These are phyloP conservation scores for Licmophora abbreviata DNA, from an alignment of 108 stramenopile species.

Conservation along the genomic window DNA sequence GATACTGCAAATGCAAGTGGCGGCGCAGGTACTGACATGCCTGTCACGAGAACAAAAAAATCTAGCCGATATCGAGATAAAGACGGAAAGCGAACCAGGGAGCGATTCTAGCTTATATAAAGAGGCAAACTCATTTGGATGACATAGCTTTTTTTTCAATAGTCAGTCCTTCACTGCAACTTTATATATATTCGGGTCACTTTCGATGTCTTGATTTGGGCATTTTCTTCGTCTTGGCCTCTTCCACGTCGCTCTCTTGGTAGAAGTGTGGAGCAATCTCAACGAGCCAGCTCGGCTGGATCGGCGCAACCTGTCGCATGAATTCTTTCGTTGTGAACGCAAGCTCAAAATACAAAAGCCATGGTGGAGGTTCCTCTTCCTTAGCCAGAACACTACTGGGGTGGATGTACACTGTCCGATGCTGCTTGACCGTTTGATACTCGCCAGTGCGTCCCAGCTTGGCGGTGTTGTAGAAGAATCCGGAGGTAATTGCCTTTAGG, in stretches of 20 bases:
- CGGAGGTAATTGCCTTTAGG: conserved; percentile 90
- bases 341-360: conserved; percentile 94
- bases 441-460: conserved; percentile 84
- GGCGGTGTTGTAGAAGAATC: conserved; percentile 98
- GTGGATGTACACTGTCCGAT: conserved; percentile 93
- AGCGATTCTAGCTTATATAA: conserved; percentile 26
- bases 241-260: conserved; percentile 85
- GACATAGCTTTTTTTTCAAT: too few relatives aligned
- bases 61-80: conserved; percentile 31
- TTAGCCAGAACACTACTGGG: conserved; percentile 91
- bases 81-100: conserved; percentile 30
- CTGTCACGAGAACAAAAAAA: conserved; percentile 3
- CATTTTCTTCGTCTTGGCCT: conserved; percentile 85
- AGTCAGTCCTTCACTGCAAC: too few relatives aligned
- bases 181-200: too few relatives aligned
- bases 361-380: conserved; percentile 85
- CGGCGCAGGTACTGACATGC: neutral
- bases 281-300: conserved; percentile 91
- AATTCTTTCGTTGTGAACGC: conserved; percentile 97
- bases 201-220: conserved; percentile 33
- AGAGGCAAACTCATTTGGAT: too few relatives aligned
- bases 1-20: conserved; percentile 1
- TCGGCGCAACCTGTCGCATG: conserved; percentile 95
- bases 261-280: conserved; percentile 99
- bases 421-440: conserved; percentile 95